Percentiles rank a stretch among this genome's conserved stretches.
Conservation (phyloP, 805 yeast genomes). For the Ogataea haglerorum region DNA sequence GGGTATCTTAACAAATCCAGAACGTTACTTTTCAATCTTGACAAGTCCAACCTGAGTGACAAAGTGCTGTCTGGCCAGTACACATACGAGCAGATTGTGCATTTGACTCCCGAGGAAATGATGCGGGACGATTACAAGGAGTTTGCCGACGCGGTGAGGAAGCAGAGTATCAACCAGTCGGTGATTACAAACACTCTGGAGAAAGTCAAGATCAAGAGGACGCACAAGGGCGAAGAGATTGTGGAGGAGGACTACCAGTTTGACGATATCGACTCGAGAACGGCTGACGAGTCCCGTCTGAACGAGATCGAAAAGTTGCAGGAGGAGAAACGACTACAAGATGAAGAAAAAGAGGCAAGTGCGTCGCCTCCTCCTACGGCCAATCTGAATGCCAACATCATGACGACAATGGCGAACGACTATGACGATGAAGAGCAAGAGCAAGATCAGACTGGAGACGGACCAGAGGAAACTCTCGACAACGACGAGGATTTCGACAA, state of each 20-base stretch:
- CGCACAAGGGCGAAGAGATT: constrained; percentile 88
- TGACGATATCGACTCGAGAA: constrained; percentile 20
- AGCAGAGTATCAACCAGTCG: constrained; percentile 63
- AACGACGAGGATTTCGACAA: constrained; percentile 19
- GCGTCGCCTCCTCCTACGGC: constrained; percentile 9
- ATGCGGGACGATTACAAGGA: constrained; percentile 65
- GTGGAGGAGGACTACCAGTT: constrained; percentile 50
- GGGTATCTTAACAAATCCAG: constrained; percentile 68
- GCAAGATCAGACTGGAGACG: constrained; percentile 4
- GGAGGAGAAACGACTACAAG: constrained; percentile 21
- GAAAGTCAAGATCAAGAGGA: constrained; percentile 66
- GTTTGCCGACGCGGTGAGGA: constrained; percentile 67
- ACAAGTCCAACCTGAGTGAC: constrained; percentile 55
- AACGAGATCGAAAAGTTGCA: constrained; percentile 27
- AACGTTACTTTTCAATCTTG: constrained; percentile 56
- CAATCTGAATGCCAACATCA: constrained; percentile 14
- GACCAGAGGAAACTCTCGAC: constrained; percentile 7
- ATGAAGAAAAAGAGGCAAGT: constrained; percentile 9
- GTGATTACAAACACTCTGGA: constrained; percentile 46
- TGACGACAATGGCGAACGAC: constrained; percentile 9
- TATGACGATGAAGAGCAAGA: constrained; percentile 8
- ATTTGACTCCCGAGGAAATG: constrained; percentile 69
- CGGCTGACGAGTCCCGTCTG: constrained; percentile 23
- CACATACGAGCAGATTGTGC: constrained; percentile 55
- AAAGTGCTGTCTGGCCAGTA: constrained; percentile 55